These are phyloP conservation scores for Mycena sp. DNA, from an alignment of 1,284 basidiomycete genomes.

Conservation along the genomic window DNA sequence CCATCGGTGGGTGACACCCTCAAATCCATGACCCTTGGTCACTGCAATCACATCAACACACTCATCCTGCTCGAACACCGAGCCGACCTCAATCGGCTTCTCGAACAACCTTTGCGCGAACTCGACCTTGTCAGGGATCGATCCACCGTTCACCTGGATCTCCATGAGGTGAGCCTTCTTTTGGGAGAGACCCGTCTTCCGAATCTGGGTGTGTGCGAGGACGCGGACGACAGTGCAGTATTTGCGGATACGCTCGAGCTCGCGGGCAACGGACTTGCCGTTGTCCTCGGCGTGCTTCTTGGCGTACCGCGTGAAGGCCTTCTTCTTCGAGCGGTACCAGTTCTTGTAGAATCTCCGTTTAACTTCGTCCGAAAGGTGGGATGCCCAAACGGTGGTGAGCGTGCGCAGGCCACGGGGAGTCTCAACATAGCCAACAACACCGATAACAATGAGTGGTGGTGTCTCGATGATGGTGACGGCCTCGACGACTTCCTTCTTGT, in stretches of 20 bases:
- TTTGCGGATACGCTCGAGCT: slow-evolving; percentile 99
- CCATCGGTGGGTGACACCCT: slow-evolving; percentile 99
- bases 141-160: slow-evolving; percentile 99
- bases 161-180: slow-evolving; percentile 99
- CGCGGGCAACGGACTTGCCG: slow-evolving; percentile 92
- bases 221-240: slow-evolving; percentile 99
- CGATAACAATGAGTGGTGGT: slow-evolving; percentile 96
- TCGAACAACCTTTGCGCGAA: slow-evolving; percentile 97
- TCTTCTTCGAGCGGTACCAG: slow-evolving; percentile 99
- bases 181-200: slow-evolving; percentile 97
- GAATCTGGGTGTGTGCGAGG: slow-evolving; percentile 98
- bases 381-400: slow-evolving; percentile 87
- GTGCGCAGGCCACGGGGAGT: slow-evolving; percentile 98
- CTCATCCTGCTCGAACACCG: slow-evolving; percentile 97
- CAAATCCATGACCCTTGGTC: slow-evolving; percentile 99
- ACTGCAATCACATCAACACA: slow-evolving; percentile 97
- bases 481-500: slow-evolving; percentile 99
- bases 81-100: slow-evolving; percentile 90
- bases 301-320: slow-evolving; percentile 99
- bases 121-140: slow-evolving; percentile 97
- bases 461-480: slow-evolving; percentile 97
- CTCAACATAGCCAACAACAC: slow-evolving; percentile 99
- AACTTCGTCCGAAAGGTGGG: slow-evolving; percentile 87
- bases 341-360: slow-evolving; percentile 99
- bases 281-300: slow-evolving; percentile 99